Percentiles rank a stretch among this genome's conserved stretches.
These are phyloP conservation scores for Aspergillus chevalieri DNA, from an alignment of 2,329 filamentous ascomycete species.

Conservation along the genomic window DNA sequence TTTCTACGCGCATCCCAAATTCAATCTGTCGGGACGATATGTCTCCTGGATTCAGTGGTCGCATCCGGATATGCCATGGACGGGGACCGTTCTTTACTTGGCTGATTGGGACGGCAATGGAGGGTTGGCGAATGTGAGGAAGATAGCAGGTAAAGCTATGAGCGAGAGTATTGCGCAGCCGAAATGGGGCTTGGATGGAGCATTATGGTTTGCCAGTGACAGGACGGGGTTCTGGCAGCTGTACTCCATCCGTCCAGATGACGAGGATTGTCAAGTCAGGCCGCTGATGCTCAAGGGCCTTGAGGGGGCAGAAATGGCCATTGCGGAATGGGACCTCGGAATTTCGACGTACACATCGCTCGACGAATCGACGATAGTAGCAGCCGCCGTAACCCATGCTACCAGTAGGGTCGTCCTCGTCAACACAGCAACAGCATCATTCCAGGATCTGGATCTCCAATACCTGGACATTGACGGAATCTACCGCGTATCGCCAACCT, in stretches of 20 bases:
- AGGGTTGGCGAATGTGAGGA: conserved; percentile 23
- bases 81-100: conserved; percentile 40
- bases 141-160: conserved; percentile 39
- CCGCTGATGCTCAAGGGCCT: conserved; percentile 34
- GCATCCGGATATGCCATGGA: conserved; percentile 50
- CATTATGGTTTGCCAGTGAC: conserved; percentile 47
- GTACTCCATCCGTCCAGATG: conserved; percentile 29
- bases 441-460: conserved; percentile 12
- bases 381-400: conserved; percentile 14
- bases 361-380: conserved; percentile 14
- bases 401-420: conserved; percentile 15
- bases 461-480: conserved; percentile 16
- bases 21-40: conserved; percentile 42
- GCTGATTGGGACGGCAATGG: conserved; percentile 38
- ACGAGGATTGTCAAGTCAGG: conserved; percentile 13
- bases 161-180: conserved; percentile 45
- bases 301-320: conserved; percentile 33
- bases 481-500: conserved; percentile 10
- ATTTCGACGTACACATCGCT: conserved; percentile 17
- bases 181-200: conserved; percentile 46
- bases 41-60: conserved; percentile 52
- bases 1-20: conserved; percentile 49
- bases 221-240: conserved; percentile 44
- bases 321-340: conserved; percentile 26
- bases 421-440: conserved; percentile 7